These are phyloP conservation scores for Cercospora sp. DNA, from an alignment of 2,329 filamentous ascomycete genomes.

Conservation along the genomic window DNA sequence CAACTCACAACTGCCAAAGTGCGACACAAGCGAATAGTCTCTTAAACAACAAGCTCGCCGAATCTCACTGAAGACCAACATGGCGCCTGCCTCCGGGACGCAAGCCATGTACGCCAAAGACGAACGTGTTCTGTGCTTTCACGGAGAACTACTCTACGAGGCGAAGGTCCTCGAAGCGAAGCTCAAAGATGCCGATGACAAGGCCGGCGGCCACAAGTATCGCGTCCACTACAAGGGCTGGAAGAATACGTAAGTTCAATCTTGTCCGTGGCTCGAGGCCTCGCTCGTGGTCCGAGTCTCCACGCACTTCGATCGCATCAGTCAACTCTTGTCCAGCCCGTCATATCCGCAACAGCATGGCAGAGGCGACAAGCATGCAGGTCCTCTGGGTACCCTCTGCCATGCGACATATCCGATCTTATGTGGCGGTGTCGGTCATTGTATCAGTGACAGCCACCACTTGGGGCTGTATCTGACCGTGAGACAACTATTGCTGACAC, in stretches of 20 bases:
- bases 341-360: background rate
- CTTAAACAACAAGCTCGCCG: background rate
- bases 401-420: background rate
- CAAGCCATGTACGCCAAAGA: conserved; percentile 63
- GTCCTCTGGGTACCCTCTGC: background rate
- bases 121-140: conserved; percentile 94
- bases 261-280: background rate
- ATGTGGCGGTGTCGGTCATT: background rate
- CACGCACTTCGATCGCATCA: background rate
- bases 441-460: background rate
- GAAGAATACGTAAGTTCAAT: conserved; percentile 78
- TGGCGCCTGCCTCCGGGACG: conserved; percentile 26
- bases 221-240: conserved; percentile 98
- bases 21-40: background rate
- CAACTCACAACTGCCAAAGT: background rate
- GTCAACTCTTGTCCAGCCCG: background rate
- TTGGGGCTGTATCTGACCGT: background rate
- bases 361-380: background rate
- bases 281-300: background rate
- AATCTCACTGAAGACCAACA: conserved; percentile 6
- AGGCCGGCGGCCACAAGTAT: conserved; percentile 78
- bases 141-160: conserved; percentile 95
- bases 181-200: conserved; percentile 61
- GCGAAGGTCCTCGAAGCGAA: conserved; percentile 87
- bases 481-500: conserved; percentile 11